Evolutionary conservation across 2,329 filamentous ascomycete genomes (phyloP).

Genomic region (Aureobasidium uvarum): DNA sequence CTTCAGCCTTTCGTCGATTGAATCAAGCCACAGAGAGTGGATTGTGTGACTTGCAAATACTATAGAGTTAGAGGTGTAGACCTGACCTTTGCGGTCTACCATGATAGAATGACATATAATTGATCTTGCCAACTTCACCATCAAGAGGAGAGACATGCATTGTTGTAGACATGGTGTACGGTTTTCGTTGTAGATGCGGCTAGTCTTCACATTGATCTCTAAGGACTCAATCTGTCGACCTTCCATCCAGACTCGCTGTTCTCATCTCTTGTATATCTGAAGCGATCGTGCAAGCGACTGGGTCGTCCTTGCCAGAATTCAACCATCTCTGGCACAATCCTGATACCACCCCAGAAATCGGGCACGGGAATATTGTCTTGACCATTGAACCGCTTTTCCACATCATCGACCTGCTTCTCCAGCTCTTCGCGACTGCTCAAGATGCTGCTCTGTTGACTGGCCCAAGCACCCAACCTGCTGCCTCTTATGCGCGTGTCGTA

Average conservation of each 20-base stretch:
- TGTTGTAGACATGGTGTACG: not conserved
- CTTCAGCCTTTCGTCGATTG: not conserved
- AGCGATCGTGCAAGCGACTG: slow-evolving; percentile 89
- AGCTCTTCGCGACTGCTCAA: slow-evolving; percentile 68
- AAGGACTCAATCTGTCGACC: slow-evolving; percentile 73
- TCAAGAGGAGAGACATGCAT: not conserved
- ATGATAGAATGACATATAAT: no score
- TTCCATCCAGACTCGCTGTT: slow-evolving; percentile 56
- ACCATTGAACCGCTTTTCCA: slow-evolving; percentile 71
- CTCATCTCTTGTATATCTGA: slow-evolving; percentile 69
- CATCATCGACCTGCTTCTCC: slow-evolving; percentile 72
- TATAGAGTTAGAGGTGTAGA: no score
- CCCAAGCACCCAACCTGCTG: slow-evolving; percentile 87
- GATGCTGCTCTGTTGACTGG: slow-evolving; percentile 81
- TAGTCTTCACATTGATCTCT: slow-evolving; percentile 30
- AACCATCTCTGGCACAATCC: slow-evolving; percentile 78
- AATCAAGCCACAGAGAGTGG: no score
- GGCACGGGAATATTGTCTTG: slow-evolving; percentile 82
- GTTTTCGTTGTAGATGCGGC: not conserved
- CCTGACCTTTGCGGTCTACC: no score
- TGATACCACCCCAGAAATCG: slow-evolving; percentile 89
- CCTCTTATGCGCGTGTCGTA: slow-evolving; percentile 69
- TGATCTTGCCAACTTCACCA: no score
- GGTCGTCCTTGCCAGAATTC: slow-evolving; percentile 97
- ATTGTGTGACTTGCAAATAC: no score